Conservation (phyloP, 2,329 filamentous ascomycete genomes). For the Pestalotiopsis fici region DNA sequence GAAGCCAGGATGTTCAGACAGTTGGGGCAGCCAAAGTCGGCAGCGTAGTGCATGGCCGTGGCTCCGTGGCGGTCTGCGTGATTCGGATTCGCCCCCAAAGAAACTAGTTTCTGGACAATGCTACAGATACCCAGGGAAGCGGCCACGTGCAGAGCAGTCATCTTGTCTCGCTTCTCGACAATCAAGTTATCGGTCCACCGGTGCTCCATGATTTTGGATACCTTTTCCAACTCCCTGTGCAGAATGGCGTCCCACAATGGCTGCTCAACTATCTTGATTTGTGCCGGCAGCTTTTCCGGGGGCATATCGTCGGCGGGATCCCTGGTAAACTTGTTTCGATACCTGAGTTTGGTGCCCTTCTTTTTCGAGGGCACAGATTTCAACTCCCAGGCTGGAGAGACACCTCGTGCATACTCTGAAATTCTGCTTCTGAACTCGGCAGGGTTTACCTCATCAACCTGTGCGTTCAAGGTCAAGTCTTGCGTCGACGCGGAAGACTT, state of each 20-base stretch:
- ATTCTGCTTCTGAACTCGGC: slow-evolving; percentile 11
- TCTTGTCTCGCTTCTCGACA: slow-evolving; percentile 11
- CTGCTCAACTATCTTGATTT: slow-evolving; percentile 14
- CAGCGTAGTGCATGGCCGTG: slow-evolving; percentile 15
- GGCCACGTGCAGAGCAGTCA: slow-evolving; percentile 13
- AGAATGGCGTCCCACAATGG: slow-evolving; percentile 14
- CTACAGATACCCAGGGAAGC: slow-evolving; percentile 12
- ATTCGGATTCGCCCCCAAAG: slow-evolving; percentile 11
- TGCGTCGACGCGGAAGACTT: neutral
- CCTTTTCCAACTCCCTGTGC: slow-evolving; percentile 8
- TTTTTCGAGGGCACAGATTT: slow-evolving; percentile 7
- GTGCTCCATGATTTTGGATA: slow-evolving; percentile 13
- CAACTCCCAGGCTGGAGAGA: slow-evolving; percentile 12
- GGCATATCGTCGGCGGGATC: slow-evolving; percentile 9
- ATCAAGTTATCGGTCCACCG: slow-evolving; percentile 13
- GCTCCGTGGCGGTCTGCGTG: slow-evolving; percentile 5
- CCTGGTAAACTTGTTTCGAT: slow-evolving; percentile 13
- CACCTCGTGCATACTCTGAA: slow-evolving; percentile 7
- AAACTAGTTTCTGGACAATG: slow-evolving; percentile 12
- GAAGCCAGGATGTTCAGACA: slow-evolving; percentile 11
- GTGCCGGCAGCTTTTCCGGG: slow-evolving; percentile 6
- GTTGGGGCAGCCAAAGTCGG: slow-evolving; percentile 13
- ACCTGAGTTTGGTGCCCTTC: slow-evolving; percentile 6
- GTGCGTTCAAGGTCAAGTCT: neutral
- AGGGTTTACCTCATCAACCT: slow-evolving; percentile 11